Percentiles rank a stretch among this genome's conserved stretches.
phyloP scores from a whole-genome alignment of 2,329 filamentous ascomycete species.

The Colletotrichum melonis region DNA sequence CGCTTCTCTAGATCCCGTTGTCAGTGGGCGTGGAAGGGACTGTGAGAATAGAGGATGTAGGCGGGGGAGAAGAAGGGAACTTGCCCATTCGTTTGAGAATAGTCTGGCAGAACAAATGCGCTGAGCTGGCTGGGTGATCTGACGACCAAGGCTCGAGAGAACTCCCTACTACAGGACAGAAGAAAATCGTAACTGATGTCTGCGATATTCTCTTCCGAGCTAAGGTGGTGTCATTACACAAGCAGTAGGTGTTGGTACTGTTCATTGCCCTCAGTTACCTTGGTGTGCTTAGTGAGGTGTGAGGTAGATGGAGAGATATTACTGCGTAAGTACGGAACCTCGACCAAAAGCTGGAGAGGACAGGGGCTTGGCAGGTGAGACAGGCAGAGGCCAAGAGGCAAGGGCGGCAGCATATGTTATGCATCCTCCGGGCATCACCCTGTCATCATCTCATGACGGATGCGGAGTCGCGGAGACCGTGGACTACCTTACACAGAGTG shows the following conservation, averaged over 20 bases:
- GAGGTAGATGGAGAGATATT: background rate
- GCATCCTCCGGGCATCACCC: constrained; percentile 7
- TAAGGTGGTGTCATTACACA: background rate
- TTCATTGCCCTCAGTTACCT: background rate
- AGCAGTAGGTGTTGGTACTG: background rate
- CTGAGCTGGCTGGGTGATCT: too few relatives aligned
- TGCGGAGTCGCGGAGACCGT: background rate
- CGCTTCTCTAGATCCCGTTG: background rate
- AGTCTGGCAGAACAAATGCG: too few relatives aligned
- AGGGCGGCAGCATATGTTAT: constrained; percentile 10
- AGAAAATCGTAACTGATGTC: too few relatives aligned
- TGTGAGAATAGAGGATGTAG: background rate
- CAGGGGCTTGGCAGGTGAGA: background rate
- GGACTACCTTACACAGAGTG: background rate
- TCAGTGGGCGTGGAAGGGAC: background rate
- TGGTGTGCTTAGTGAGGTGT: background rate
- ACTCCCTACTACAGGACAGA: too few relatives aligned
- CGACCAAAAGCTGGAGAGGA: background rate
- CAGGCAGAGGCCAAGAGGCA: background rate
- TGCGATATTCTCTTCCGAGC: background rate
- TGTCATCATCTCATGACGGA: background rate
- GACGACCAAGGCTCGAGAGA: too few relatives aligned
- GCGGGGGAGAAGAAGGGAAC: background rate
- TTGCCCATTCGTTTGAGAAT: too few relatives aligned
- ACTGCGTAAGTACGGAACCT: background rate